These are phyloP conservation scores for Phtheirospermum japonicum DNA, from an alignment of 257 asterid genomes.

Conservation along the genomic window DNA sequence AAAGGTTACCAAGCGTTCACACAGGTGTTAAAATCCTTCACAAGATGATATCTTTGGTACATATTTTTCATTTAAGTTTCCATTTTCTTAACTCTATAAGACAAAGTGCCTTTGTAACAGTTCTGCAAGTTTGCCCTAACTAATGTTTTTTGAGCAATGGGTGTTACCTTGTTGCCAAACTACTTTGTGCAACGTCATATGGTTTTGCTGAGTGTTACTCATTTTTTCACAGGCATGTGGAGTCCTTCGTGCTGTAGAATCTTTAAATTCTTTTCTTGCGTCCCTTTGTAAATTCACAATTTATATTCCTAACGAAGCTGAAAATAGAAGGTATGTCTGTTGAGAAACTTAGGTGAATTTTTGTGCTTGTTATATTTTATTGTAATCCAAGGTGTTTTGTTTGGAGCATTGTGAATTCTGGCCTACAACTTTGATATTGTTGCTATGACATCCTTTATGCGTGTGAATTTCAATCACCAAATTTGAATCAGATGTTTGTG, in stretches of 20 bases:
- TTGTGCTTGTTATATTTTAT: conserved; percentile 22
- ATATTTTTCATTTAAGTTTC: conserved; percentile 12
- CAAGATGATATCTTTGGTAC: conserved; percentile 19
- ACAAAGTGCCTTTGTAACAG: conserved; percentile 1
- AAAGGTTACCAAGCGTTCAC: conserved; percentile 99
- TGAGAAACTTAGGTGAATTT: conserved; percentile 19
- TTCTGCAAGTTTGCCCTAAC: conserved; percentile 15
- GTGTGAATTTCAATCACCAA: neutral
- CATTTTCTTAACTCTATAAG: neutral
- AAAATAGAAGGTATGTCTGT: conserved; percentile 67
- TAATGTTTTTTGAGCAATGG: conserved; percentile 11
- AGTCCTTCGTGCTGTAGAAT: conserved; percentile 91
- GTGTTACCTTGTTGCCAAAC: conserved; percentile 23
- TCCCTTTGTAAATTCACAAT: conserved; percentile 99
- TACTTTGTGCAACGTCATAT: conserved; percentile 17
- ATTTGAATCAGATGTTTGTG: neutral
- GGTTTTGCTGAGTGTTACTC: conserved; percentile 27
- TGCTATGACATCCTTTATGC: conserved; percentile 11
- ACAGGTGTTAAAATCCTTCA: conserved; percentile 49
- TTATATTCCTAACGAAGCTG: conserved; percentile 73
- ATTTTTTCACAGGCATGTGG: conserved; percentile 77
- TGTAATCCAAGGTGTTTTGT: conserved; percentile 20
- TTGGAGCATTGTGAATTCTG: conserved; percentile 10
- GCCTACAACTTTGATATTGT: conserved; percentile 6
- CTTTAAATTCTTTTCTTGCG: conserved; percentile 93